Evolutionary conservation across 306 rosid species (phyloP).

Genomic region (Prunus dulcis): DNA sequence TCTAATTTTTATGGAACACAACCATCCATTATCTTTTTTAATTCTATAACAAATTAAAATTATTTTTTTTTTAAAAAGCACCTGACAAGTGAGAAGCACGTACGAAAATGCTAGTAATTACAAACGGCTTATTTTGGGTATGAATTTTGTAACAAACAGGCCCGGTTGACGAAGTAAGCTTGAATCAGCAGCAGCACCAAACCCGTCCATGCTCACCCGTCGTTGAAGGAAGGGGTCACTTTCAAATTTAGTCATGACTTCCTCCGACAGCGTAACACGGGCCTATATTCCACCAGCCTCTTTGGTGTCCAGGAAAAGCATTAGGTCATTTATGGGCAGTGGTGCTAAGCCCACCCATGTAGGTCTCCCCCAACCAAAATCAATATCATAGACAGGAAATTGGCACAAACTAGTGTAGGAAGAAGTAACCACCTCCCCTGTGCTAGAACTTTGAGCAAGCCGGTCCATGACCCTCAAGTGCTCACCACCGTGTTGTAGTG

Average conservation of each 20-base stretch:
- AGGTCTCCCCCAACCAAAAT: constrained; percentile 34
- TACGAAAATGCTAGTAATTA: too few species aligned
- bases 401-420: constrained; percentile 22
- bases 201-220: background rate
- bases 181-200: background rate
- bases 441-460: background rate
- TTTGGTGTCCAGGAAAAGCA: constrained; percentile 2
- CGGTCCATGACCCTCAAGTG: background rate
- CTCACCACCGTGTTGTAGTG: background rate
- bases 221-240: background rate
- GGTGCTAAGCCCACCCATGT: constrained; percentile 10
- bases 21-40: too few species aligned
- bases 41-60: too few species aligned
- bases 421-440: background rate
- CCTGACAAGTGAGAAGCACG: too few species aligned
- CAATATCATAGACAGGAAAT: constrained; percentile 26
- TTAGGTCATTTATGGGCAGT: constrained; percentile 1
- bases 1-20: too few species aligned
- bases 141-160: background rate
- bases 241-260: constrained; percentile 6
- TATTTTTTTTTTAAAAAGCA: too few species aligned
- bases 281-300: constrained; percentile 14
- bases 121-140: too few species aligned
- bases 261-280: background rate
- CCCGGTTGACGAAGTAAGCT: background rate